Conservation (phyloP, 2,329 filamentous ascomycete genomes). For the Dactylellina cionopaga region DNA sequence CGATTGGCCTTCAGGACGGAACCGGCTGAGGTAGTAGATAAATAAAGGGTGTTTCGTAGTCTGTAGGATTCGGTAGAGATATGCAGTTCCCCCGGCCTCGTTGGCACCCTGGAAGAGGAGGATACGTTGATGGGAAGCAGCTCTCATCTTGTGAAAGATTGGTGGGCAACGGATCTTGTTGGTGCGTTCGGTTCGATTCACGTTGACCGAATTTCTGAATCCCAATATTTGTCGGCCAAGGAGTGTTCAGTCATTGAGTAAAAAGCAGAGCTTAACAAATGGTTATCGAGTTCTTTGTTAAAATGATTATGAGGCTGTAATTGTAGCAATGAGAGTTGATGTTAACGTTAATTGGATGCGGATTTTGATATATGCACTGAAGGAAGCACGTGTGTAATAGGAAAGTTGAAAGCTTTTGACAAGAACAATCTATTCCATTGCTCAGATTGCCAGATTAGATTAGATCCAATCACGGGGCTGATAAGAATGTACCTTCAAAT, state of each 20-base stretch:
- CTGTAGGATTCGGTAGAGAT: conserved; percentile 35
- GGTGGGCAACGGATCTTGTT: not conserved
- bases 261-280: not conserved
- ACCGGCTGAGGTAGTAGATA: conserved; percentile 25
- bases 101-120: conserved; percentile 27
- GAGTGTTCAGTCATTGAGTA: not conserved
- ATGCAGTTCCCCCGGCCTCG: conserved; percentile 27
- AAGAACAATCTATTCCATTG: too few relatives aligned
- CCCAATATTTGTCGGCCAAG: too few relatives aligned
- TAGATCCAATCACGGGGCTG: too few relatives aligned
- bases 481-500: not conserved
- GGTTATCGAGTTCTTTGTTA: not conserved
- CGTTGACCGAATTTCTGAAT: too few relatives aligned
- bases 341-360: too few relatives aligned
- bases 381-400: too few relatives aligned
- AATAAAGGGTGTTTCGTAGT: conserved; percentile 21
- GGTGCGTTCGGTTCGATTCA: too few relatives aligned
- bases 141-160: not conserved
- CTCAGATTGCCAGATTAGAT: not conserved
- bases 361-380: too few relatives aligned
- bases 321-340: too few relatives aligned
- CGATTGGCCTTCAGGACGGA: not conserved
- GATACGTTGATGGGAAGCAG: conserved; percentile 6
- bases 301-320: too few relatives aligned
- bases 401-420: too few relatives aligned